phyloP scores from a whole-genome alignment of 139 green algal species.

The Klebsormidium nitens region DNA sequence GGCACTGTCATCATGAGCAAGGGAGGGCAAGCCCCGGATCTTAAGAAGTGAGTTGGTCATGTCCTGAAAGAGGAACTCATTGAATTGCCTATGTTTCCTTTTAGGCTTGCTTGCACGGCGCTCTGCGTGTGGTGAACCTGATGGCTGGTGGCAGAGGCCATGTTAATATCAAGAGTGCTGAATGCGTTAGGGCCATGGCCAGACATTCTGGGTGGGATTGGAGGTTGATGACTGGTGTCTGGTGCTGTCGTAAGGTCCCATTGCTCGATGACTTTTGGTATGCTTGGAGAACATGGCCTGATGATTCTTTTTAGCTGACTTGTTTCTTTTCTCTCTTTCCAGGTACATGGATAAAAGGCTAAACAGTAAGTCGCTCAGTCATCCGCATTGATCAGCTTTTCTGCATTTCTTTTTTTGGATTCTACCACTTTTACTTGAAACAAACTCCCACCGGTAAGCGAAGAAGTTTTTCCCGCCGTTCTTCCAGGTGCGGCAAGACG shows the following conservation, averaged over 20 bases:
- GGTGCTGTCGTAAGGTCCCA: neutral
- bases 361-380: slow-evolving; percentile 19
- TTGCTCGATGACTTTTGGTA: neutral
- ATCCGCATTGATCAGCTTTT: slow-evolving; percentile 1
- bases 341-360: slow-evolving; percentile 47
- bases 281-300: neutral
- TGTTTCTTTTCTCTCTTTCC: too few species aligned
- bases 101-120: neutral
- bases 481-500: too few species aligned
- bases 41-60: slow-evolving; percentile 26
- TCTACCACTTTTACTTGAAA: neutral
- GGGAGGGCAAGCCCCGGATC: slow-evolving; percentile 27
- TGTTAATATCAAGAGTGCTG: neutral
- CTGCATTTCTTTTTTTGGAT: neutral
- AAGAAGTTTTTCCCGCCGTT: neutral
- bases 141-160: too few species aligned
- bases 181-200: neutral
- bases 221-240: too few species aligned
- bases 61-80: neutral
- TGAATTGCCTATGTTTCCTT: neutral
- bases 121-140: neutral
- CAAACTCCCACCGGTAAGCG: neutral
- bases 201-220: too few species aligned
- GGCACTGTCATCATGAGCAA: slow-evolving; percentile 32
- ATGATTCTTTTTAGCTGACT: neutral